Evolutionary conservation across 805 yeast species (phyloP), one percentile per base, ranked within the genome.

Genomic region (Saturnispora diversa): DNA sequence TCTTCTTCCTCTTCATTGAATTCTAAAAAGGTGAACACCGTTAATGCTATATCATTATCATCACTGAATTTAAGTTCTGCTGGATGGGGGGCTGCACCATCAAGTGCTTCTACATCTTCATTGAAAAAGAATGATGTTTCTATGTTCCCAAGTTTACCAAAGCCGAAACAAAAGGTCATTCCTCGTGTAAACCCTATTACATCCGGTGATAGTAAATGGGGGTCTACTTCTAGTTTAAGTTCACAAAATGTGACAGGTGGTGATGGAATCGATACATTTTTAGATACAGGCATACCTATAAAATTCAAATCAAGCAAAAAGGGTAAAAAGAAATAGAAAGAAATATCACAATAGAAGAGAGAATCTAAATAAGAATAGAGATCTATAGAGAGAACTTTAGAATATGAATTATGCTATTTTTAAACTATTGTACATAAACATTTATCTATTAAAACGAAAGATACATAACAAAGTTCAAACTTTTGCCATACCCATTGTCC

Each of bases 141-240:
- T n/a, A 31, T 46, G n/a, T 62, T 59, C 39, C 67, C 68, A 3
- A 50, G 63, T 9, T 48, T 63, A 16, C 68, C 72, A 3, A 42
- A 52, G 2, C 38, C 72, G 32, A 63, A 70, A 31, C 55, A 56
- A 44, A 63, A 59, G 37, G 66, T 73, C 40, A 35, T 45, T 13
- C 84, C 87, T 2, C 66, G 82, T 30, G 84, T 81, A 4, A 76
- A 75, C 35, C 75, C 78, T 6, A 58, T 68, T 2, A 44, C 44
- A 29, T 45, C 40, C n/a, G 37, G 53, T 6, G 19, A 50, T 15
- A 62, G 62, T 4, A 50, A 49, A 9, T 66, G 70, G 70, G 62
- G 62, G 3, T 30, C 33, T 3, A 23, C 35, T 6, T 5, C 43
- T 6, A 26, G 33, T 27, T 28, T 41, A 5, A 12, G 38, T 4